Evolutionary conservation across 139 green algal genomes (phyloP).

Genomic region (Auxenochlorella protothecoides): DNA sequence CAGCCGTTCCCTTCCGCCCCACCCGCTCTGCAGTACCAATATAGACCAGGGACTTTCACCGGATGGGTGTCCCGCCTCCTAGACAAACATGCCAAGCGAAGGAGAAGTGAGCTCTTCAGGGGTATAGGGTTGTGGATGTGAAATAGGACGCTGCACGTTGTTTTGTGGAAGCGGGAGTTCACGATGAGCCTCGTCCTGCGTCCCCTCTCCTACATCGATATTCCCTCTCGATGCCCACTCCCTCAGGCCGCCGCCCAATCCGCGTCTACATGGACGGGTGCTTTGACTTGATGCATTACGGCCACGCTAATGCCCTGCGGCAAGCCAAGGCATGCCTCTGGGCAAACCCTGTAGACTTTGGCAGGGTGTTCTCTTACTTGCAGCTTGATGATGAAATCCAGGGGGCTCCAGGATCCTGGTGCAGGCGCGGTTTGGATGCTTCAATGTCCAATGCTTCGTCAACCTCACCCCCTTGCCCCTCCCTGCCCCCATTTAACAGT

Average conservation of each 20-base stretch:
- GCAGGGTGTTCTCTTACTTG: neutral
- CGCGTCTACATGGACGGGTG: slow-evolving; percentile 98
- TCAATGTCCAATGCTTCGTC: no score
- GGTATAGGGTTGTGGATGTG: no score
- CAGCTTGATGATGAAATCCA: no score
- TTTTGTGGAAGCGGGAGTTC: no score
- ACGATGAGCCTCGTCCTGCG: neutral
- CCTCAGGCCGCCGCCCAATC: slow-evolving; percentile 44
- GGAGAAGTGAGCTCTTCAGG: slow-evolving; percentile 41
- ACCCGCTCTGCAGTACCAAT: slow-evolving; percentile 67
- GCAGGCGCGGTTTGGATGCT: no score
- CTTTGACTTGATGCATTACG: slow-evolving; percentile 99
- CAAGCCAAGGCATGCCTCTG: slow-evolving; percentile 40
- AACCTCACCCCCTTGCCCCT: no score
- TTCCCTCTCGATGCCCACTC: neutral
- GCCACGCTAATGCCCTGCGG: slow-evolving; percentile 94
- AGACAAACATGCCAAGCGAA: slow-evolving; percentile 59
- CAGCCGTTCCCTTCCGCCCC: no score
- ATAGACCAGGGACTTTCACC: slow-evolving; percentile 77
- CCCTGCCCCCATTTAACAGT: slow-evolving; percentile 10
- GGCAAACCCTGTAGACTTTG: no score
- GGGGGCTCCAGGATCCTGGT: no score
- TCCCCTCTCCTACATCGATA: neutral
- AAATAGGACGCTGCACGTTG: no score
- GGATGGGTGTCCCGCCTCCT: slow-evolving; percentile 64